Percentiles rank a stretch among this genome's conserved stretches.
Evolutionary conservation across 2,329 filamentous ascomycete species (phyloP).

Genomic region (Ciborinia camelliae): DNA sequence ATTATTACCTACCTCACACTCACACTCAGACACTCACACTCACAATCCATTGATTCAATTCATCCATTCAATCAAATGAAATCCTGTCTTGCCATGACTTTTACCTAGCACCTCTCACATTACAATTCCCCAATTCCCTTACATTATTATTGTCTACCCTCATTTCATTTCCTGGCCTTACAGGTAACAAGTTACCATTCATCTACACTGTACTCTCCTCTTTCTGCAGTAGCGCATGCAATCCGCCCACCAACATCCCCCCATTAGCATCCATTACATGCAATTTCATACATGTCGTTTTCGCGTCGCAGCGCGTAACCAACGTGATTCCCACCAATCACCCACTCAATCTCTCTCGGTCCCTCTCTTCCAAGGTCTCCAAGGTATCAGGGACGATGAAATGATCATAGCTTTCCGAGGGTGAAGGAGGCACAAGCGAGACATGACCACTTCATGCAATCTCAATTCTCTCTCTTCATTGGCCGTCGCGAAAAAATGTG

Average conservation of each 20-base stretch:
- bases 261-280: too few relatives aligned
- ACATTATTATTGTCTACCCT: background rate
- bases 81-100: background rate
- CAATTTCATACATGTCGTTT: background rate
- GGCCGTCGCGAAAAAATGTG: background rate
- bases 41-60: too few relatives aligned
- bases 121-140: background rate
- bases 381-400: background rate
- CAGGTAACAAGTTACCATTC: background rate
- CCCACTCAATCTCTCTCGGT: background rate
- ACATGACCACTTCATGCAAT: slow-evolving; percentile 4
- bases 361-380: background rate
- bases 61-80: background rate
- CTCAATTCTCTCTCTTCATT: background rate
- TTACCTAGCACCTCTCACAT: background rate
- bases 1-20: too few relatives aligned
- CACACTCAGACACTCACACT: too few relatives aligned
- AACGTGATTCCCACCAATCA: background rate
- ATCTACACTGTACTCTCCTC: background rate
- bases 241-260: too few relatives aligned
- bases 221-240: too few relatives aligned
- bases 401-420: background rate
- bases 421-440: background rate
- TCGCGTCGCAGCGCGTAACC: background rate
- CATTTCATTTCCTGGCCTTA: background rate